These are phyloP conservation scores for Citrus medica DNA, from an alignment of 345 rosid genomes.

Conservation along the genomic window DNA sequence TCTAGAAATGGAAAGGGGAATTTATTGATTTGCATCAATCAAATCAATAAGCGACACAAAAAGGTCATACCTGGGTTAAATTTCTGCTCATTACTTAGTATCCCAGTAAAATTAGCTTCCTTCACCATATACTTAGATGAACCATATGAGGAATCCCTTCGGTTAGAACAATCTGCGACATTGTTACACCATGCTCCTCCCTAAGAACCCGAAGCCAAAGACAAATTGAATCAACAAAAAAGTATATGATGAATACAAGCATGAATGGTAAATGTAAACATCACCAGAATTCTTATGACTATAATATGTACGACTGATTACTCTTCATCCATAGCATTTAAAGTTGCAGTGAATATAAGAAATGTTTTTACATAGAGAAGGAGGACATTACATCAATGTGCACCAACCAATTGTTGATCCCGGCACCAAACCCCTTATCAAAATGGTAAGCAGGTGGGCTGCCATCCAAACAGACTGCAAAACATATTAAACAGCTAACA, in stretches of 20 bases:
- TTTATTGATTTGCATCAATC: background rate
- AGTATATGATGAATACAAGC: background rate
- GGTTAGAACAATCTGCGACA: slow-evolving; percentile 48
- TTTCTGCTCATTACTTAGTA: slow-evolving; percentile 47
- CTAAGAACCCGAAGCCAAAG: slow-evolving; percentile 24
- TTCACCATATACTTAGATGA: slow-evolving; percentile 72
- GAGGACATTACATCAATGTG: slow-evolving; percentile 59
- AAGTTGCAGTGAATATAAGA: too few species aligned
- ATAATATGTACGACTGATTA: background rate
- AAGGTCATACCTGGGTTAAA: slow-evolving; percentile 65
- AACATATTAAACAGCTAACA: background rate
- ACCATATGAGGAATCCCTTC: slow-evolving; percentile 67
- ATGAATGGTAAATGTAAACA: background rate
- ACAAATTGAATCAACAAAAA: background rate
- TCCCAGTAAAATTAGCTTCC: slow-evolving; percentile 71
- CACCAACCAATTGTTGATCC: slow-evolving; percentile 78
- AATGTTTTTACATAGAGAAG: too few species aligned
- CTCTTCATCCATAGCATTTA: background rate
- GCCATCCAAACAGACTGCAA: slow-evolving; percentile 94
- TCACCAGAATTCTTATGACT: background rate
- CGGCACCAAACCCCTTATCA: slow-evolving; percentile 70
- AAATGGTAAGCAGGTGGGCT: slow-evolving; percentile 95
- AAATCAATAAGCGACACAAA: background rate
- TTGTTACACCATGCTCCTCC: slow-evolving; percentile 99
- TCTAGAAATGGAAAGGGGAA: slow-evolving; percentile 33